Percentiles rank a stretch among this genome's conserved stretches.
These are phyloP conservation scores for Trypanosoma melophagium DNA, from an alignment of 208 protist genomes.

Conservation along the genomic window DNA sequence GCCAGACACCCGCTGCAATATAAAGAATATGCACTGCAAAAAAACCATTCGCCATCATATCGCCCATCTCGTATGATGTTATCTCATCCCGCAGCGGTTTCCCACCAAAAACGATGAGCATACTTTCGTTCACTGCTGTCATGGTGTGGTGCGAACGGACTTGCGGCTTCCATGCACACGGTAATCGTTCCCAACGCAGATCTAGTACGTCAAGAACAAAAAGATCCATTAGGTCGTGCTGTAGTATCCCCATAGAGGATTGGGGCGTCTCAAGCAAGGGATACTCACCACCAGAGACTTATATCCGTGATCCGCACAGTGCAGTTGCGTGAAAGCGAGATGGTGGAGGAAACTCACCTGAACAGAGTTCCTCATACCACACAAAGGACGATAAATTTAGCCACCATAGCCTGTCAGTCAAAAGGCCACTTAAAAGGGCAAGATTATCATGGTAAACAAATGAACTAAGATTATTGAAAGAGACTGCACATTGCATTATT, in stretches of 20 bases:
- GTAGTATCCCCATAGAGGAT: background rate
- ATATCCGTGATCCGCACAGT: conserved; percentile 6
- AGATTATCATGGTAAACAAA: conserved; percentile 24
- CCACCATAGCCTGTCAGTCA: conserved; percentile 20
- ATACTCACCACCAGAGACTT: conserved; percentile 15
- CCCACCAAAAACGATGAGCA: conserved; percentile 15
- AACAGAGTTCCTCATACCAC: conserved; percentile 17
- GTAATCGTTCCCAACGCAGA: conserved; percentile 2
- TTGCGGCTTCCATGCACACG: conserved; percentile 12
- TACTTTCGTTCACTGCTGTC: conserved; percentile 12
- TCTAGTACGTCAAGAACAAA: conserved; percentile 18
- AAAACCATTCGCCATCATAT: conserved; percentile 14
- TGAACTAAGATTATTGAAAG: background rate
- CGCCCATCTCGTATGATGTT: conserved; percentile 5
- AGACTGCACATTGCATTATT: background rate
- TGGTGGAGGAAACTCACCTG: conserved; percentile 18
- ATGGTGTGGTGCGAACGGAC: conserved; percentile 16
- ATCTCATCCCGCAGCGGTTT: conserved; percentile 10
- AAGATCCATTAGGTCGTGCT: conserved; percentile 10
- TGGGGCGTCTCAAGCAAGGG: background rate
- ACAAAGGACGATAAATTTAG: conserved; percentile 20
- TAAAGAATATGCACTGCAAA: conserved; percentile 21
- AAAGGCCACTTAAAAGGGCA: background rate
- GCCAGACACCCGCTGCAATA: conserved; percentile 4
- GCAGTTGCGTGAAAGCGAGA: conserved; percentile 13